A percentile compares a stretch with the other conserved stretches of the same genome.
Conservation (phyloP, 768 basidiomycete species). For the Phaffia tasmanica region DNA sequence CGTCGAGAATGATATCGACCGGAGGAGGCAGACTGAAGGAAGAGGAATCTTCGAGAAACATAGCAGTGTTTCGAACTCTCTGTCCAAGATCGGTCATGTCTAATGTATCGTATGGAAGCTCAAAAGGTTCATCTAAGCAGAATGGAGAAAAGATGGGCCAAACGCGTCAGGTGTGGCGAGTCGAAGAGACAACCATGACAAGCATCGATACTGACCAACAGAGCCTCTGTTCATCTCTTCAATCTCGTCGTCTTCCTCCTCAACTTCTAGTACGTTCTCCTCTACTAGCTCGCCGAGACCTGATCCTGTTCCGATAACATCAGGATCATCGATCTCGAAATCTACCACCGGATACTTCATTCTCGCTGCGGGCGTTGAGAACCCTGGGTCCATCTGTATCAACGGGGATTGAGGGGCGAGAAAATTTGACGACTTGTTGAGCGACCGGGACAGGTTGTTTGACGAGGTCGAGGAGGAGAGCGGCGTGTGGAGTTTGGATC, state of each 20-base stretch:
- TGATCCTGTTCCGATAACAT: not conserved
- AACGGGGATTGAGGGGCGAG: too few relatives aligned
- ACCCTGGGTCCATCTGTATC: too few relatives aligned
- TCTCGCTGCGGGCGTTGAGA: not conserved
- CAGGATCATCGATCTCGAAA: not conserved
- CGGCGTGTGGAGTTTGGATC: not conserved
- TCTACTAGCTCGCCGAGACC: not conserved
- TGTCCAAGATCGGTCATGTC: not conserved
- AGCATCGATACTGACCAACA: not conserved
- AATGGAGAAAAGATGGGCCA: too few relatives aligned
- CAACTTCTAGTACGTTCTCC: not conserved
- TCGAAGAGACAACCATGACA: not conserved
- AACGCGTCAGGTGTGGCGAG: not conserved
- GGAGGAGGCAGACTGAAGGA: not conserved
- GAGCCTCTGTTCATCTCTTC: not conserved
- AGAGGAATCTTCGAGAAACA: too few relatives aligned
- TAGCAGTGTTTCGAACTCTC: too few relatives aligned
- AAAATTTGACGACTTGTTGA: too few relatives aligned
- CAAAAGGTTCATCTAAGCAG: not conserved
- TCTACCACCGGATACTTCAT: conserved; percentile 1
- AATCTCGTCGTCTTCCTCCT: not conserved
- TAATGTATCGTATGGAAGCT: not conserved
- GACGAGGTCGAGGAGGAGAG: not conserved
- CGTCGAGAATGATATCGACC: not conserved
- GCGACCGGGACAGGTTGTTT: not conserved